Base-by-base conservation (phyloP, 2,329 filamentous ascomycete genomes). In the Nannizzia gypsea region DNA sequence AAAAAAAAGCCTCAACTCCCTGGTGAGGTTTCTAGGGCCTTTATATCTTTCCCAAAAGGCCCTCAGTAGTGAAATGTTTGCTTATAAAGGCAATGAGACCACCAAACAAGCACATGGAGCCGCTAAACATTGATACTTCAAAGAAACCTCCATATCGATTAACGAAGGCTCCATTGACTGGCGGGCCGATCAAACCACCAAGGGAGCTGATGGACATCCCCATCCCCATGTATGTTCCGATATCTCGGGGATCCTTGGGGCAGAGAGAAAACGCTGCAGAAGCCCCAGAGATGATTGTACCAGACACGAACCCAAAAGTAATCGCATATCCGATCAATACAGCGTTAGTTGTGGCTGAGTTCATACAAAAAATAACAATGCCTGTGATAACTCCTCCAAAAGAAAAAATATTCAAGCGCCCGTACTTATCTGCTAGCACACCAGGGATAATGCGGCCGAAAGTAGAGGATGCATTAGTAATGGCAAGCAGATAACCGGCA, bases 401-500 rank as follows among this genome's bases (percentile, higher is more conserved):
- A 9, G 57, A 59, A 5, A 71, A 60, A 26, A 70, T 63, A 60
- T 74, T 73, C 34, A 69, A 65, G 8, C 65, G 64, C 1, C 72
- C 72, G 26, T 70, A 60, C 24, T 67, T 67, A 55, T 75, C 71
- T 0, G 70, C 69, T 1, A 73, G 57, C 1, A 71, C 64, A 4
- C 71, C 70, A 9, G 34, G 17, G 17, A 55, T 55, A 2, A 34
- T 34, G 15, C 42, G 42, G 17, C 42, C 42, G 24, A 22, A 46
- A 9, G 17, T 24, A 24, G 42, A 46, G 6, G 17, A 24, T 2
- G 73, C 78, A 64, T 82, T 83, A 13, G 83, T 69, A 31, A 84
- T 78, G 0, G 81, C 68, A 28, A 83, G 68, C 5, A 84, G 71
- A 64, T 83, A 83, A 15, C 72, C 70, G 1, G 80, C 76, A 1